Evolutionary conservation across 257 asterid species (phyloP).

Genomic region (Mentha longifolia): DNA sequence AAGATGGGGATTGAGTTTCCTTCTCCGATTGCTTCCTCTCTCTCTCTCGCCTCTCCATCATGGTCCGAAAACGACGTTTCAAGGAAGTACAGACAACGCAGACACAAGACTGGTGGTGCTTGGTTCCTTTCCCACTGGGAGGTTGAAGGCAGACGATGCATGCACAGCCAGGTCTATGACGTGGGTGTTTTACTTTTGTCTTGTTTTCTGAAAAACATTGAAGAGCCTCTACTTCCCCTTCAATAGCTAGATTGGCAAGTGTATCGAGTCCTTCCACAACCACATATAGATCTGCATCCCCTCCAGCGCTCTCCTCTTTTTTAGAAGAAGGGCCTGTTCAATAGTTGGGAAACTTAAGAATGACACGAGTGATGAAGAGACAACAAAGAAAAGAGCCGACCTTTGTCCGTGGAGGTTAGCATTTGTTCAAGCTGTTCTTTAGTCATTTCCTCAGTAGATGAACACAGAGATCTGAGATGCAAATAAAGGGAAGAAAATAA

Average conservation of each 20-base stretch:
- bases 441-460: slow-evolving; percentile 70
- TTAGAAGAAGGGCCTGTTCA: slow-evolving; percentile 53
- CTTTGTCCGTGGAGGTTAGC: slow-evolving; percentile 50
- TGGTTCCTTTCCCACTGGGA: slow-evolving; percentile 73
- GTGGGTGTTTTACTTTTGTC: slow-evolving; percentile 61
- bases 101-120: slow-evolving; percentile 68
- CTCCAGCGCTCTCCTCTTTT: slow-evolving; percentile 46
- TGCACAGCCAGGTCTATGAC: slow-evolving; percentile 70
- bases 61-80: slow-evolving; percentile 61
- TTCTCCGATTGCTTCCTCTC: slow-evolving; percentile 58
- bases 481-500: slow-evolving; percentile 24
- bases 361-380: neutral
- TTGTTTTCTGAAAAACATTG: slow-evolving; percentile 53
- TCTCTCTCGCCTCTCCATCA: slow-evolving; percentile 63
- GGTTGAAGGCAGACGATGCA: slow-evolving; percentile 91
- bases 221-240: slow-evolving; percentile 54
- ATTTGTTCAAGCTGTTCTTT: slow-evolving; percentile 60
- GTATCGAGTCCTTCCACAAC: slow-evolving; percentile 74
- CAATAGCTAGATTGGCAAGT: slow-evolving; percentile 67
- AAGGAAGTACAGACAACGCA: slow-evolving; percentile 67
- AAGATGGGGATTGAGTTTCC: slow-evolving; percentile 49
- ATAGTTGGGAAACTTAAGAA: slow-evolving; percentile 1
- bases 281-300: slow-evolving; percentile 43
- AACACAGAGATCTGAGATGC: slow-evolving; percentile 67
- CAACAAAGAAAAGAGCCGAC: slow-evolving; percentile 37